A percentile compares a stretch with the other conserved stretches of the same genome.
phyloP scores from a whole-genome alignment of 306 rosid genomes.

The Nissolia schottii region DNA sequence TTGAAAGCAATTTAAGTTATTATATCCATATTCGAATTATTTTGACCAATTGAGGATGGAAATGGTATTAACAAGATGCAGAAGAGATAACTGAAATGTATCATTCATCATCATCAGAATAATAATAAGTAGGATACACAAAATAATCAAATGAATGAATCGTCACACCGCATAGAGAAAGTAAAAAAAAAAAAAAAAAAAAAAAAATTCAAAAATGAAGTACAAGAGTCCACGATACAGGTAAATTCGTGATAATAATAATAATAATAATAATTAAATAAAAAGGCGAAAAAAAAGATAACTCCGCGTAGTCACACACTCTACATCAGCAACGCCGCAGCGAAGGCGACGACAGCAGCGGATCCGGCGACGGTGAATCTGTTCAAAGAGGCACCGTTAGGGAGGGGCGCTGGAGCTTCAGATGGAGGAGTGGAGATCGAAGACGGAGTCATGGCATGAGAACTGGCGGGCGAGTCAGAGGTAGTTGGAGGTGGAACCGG shows the following conservation, averaged over 20 bases:
- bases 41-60: not conserved
- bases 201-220: constrained; percentile 11
- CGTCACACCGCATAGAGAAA: not conserved
- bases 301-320: not conserved
- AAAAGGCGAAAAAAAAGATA: not conserved
- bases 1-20: not conserved
- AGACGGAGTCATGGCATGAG: constrained; percentile 30
- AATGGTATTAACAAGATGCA: not conserved
- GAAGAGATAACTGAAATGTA: not conserved
- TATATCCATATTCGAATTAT: not conserved
- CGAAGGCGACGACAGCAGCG: constrained; percentile 2
- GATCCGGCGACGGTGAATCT: constrained; percentile 31
- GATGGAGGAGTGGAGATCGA: constrained; percentile 24
- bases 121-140: constrained; percentile 6
- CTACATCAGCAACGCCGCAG: constrained; percentile 27
- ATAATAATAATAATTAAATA: no score
- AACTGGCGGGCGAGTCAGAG: constrained; percentile 2
- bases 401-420: constrained; percentile 11
- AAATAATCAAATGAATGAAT: constrained; percentile 24
- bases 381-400: constrained; percentile 25
- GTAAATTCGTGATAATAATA: not conserved
- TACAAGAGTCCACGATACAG: not conserved
- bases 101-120: not conserved
- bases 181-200: no score
- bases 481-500: constrained; percentile 32